phyloP scores from a whole-genome alignment of 139 green algal species.

The Nannochloris sp. region DNA sequence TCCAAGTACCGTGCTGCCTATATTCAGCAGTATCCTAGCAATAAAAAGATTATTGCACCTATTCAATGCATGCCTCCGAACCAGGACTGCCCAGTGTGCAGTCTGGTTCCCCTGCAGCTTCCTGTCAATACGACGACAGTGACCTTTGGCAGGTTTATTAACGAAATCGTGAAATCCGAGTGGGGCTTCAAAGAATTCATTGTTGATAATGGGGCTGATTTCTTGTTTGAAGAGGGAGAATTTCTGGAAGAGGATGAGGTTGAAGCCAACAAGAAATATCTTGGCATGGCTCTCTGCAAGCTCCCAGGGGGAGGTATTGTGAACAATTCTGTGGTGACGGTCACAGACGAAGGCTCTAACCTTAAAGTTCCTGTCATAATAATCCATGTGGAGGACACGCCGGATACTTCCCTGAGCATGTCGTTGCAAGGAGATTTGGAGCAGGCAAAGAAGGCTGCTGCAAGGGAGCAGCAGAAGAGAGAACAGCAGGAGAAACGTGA shows the following conservation, averaged over 20 bases:
- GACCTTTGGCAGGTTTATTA: conserved; percentile 52
- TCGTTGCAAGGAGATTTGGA: not conserved
- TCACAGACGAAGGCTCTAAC: conserved; percentile 42
- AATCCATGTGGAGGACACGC: not conserved
- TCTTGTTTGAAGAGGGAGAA: conserved; percentile 75
- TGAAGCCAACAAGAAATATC: conserved; percentile 23
- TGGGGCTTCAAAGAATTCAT: conserved; percentile 52
- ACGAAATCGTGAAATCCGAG: conserved; percentile 58
- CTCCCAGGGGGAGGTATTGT: conserved; percentile 63
- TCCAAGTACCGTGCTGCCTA: conserved; percentile 32
- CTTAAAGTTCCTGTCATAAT: conserved; percentile 17
- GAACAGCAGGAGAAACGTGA: not conserved
- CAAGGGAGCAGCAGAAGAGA: not conserved
- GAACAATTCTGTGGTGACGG: conserved; percentile 43
- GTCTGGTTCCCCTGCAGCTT: conserved; percentile 48
- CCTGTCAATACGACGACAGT: conserved; percentile 38
- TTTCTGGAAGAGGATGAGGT: conserved; percentile 80
- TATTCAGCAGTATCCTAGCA: conserved; percentile 31
- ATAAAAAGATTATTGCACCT: conserved; percentile 27
- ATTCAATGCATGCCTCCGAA: conserved; percentile 32
- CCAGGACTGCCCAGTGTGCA: conserved; percentile 67
- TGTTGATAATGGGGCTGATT: conserved; percentile 33
- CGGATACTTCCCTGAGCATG: no score
- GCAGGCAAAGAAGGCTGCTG: not conserved
- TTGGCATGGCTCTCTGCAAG: conserved; percentile 32